Conservation (phyloP, 805 yeast genomes). For the Candida sphagnicola region DNA sequence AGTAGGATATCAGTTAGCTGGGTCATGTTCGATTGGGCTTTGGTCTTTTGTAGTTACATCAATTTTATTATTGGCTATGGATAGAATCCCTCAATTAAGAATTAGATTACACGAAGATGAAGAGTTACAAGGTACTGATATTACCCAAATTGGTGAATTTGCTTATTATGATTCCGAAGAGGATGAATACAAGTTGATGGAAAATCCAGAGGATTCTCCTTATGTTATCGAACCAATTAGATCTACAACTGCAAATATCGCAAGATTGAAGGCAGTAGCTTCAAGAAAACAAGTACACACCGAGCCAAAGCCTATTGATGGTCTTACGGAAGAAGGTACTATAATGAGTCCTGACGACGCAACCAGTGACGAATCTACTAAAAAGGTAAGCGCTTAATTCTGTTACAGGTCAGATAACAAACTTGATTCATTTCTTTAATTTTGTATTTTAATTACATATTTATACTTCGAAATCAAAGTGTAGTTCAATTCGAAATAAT, state of each 20-base stretch:
- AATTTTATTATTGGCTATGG: conserved; percentile 60
- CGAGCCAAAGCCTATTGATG: conserved; percentile 1
- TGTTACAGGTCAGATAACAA: background rate
- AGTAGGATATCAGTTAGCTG: conserved; percentile 86
- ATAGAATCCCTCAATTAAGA: conserved; percentile 75
- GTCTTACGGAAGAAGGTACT: conserved; percentile 1
- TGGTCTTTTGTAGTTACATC: conserved; percentile 79
- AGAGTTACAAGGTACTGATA: conserved; percentile 85
- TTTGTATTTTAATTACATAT: background rate
- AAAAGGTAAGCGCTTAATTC: background rate
- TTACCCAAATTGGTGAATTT: conserved; percentile 86
- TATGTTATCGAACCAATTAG: conserved; percentile 79
- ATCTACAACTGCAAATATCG: conserved; percentile 45
- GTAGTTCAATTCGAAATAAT: no score
- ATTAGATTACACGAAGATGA: conserved; percentile 82
- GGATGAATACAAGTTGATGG: conserved; percentile 24
- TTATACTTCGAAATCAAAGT: background rate
- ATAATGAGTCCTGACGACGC: conserved; percentile 1
- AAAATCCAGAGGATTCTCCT: conserved; percentile 28
- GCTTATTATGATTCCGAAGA: conserved; percentile 67
- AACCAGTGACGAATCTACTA: conserved; percentile 3
- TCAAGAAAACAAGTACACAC: background rate
- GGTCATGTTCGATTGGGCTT: conserved; percentile 59
- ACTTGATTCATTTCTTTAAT: background rate
- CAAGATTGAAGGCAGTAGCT: conserved; percentile 19